phyloP scores from a whole-genome alignment of 306 rosid genomes.

The Quercus mongolica region DNA sequence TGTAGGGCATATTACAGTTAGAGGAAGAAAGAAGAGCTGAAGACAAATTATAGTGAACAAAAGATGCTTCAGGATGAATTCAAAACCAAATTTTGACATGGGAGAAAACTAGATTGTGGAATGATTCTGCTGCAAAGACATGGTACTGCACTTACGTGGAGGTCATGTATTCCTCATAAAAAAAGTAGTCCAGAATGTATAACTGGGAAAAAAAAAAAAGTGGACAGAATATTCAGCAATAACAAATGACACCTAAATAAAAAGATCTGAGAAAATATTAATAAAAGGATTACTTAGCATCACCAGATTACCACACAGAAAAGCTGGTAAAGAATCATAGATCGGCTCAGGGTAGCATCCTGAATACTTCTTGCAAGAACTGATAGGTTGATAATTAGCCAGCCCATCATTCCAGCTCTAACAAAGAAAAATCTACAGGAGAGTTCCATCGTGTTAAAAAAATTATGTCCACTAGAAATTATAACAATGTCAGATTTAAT shows the following conservation, averaged over 20 bases:
- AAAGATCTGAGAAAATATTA: neutral
- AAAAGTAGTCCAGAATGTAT: conserved; percentile 85
- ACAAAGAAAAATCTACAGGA: conserved; percentile 87
- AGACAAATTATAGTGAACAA: neutral
- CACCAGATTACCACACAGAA: conserved; percentile 65
- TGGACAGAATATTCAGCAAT: conserved; percentile 6
- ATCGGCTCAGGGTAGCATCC: conserved; percentile 54
- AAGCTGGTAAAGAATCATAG: conserved; percentile 88
- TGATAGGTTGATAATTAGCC: conserved; percentile 86
- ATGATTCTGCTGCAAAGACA: neutral
- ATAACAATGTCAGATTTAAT: conserved; percentile 16
- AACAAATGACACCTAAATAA: neutral
- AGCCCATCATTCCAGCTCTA: conserved; percentile 99
- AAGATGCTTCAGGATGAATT: neutral
- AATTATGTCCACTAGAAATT: neutral
- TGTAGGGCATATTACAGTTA: neutral
- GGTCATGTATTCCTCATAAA: conserved; percentile 96
- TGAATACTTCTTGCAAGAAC: conserved; percentile 66
- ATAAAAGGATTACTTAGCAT: conserved; percentile 12
- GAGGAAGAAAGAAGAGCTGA: neutral
- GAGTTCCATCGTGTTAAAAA: neutral
- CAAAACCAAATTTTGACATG: neutral
- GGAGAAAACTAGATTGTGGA: neutral
- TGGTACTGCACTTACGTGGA: conserved; percentile 74
- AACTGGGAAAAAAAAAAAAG: conserved; percentile 49